Evolutionary conservation across 2,329 filamentous ascomycete species (phyloP).

Genomic region (Amauroascus verrucosus): DNA sequence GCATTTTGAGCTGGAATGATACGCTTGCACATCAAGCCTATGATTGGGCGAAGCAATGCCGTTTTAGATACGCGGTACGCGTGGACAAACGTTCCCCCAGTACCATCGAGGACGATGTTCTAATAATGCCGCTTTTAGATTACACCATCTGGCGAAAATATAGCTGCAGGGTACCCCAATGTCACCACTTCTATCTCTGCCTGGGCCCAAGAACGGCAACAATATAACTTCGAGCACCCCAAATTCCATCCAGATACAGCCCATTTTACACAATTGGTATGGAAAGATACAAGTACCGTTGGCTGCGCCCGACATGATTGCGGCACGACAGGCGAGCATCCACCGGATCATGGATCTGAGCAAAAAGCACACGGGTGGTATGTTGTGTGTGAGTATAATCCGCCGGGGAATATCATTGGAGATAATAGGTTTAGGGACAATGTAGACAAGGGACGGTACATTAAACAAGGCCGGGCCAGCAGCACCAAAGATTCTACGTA

Average conservation of each 20-base stretch:
- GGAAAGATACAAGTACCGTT: slow-evolving; percentile 52
- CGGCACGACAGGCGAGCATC: slow-evolving; percentile 19
- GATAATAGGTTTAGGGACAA: slow-evolving; percentile 13
- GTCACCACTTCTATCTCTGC: slow-evolving; percentile 50
- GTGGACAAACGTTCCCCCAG: too few species aligned
- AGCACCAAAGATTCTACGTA: not conserved
- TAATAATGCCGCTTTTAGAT: not conserved
- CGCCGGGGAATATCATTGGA: slow-evolving; percentile 51
- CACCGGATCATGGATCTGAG: slow-evolving; percentile 48
- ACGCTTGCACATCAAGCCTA: slow-evolving; percentile 49
- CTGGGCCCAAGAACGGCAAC: slow-evolving; percentile 53
- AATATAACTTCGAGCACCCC: slow-evolving; percentile 50
- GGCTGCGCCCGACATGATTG: slow-evolving; percentile 45
- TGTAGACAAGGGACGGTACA: slow-evolving; percentile 9
- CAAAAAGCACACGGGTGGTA: slow-evolving; percentile 48
- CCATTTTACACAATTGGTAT: slow-evolving; percentile 65
- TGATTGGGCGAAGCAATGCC: slow-evolving; percentile 40
- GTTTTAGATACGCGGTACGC: slow-evolving; percentile 33
- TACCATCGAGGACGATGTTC: too few species aligned
- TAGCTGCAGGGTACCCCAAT: slow-evolving; percentile 57
- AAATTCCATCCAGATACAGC: slow-evolving; percentile 38
- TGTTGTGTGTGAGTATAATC: slow-evolving; percentile 61
- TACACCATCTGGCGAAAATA: slow-evolving; percentile 54
- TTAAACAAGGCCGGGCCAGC: not conserved
- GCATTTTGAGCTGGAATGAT: slow-evolving; percentile 52